Base-by-base conservation (phyloP, 176 grass and related monocot species). In the Carex kokanica region DNA sequence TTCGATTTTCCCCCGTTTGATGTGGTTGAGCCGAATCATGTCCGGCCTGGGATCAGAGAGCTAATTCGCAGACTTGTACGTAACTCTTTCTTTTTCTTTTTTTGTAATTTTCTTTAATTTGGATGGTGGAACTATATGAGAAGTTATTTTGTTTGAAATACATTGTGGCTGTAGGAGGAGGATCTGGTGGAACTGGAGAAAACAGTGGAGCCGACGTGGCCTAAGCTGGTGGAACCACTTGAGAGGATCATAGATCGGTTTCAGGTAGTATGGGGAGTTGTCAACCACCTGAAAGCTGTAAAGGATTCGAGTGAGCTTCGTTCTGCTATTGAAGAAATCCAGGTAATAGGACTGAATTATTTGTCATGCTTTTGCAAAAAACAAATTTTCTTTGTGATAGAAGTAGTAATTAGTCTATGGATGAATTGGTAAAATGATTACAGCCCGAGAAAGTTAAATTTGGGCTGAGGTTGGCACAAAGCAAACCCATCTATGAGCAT, bases 381-480 rank as follows among this genome's bases (percentile, higher is more conserved):
- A 21, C 12, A 66, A 16, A 8, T 43, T 71, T 14, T 79, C 21
- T 59, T 80, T 20, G 6, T 51, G 14, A 18, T 69, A 53, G 1
- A 68, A 20, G 15, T 52, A 54, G 11, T 31, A 55, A 60, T 13
- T 78, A 57, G 36, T 36, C 64, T 8, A 8, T 81, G 64, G 13
- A 68, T 74, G 11, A 62, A 59, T 70, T 60, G 6, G 38, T 80
- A 71, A 25, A 85, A 85, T 74, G 23, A 4, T 17, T 69, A 93
- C 92, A 98, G 95, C 92, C 95, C 0, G 95, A 95, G 68, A 98
- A 95, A 83, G 95, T 98, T 38, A 98, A 93, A 21, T 98, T 98
- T 72, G 77, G 92, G 47, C 86, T 98, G 14, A 93, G 91, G 83
- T 57, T 98, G 75, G 87, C 92, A 14, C 95, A 98, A 79, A 98